Conservation (phyloP, 306 rosid genomes). For the Quercus dentata region DNA sequence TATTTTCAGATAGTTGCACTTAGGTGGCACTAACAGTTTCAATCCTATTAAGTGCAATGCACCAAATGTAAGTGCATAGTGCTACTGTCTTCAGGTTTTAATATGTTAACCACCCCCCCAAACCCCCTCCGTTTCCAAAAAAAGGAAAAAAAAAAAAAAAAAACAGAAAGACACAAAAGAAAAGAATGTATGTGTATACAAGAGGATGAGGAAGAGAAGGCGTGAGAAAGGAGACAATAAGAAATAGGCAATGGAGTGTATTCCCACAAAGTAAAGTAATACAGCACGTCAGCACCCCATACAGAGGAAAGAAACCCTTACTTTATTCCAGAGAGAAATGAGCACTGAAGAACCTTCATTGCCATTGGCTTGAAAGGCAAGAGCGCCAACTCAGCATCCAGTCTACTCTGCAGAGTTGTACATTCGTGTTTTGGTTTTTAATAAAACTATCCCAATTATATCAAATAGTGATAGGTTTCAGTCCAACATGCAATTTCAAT, state of each 20-base stretch:
- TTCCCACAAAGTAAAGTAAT: not conserved
- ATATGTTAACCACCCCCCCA: not conserved
- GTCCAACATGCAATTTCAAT: not conserved
- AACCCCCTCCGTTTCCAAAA: too few species aligned
- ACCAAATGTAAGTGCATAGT: not conserved
- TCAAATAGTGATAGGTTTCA: conserved; percentile 9
- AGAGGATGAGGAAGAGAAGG: not conserved
- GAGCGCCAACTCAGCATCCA: conserved; percentile 63
- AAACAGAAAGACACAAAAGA: too few species aligned
- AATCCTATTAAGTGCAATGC: not conserved
- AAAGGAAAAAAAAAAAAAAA: too few species aligned
- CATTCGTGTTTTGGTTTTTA: conserved; percentile 4
- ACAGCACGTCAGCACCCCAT: not conserved
- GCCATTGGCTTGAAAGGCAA: conserved; percentile 76
- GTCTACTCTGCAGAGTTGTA: conserved; percentile 44
- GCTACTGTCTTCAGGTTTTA: not conserved
- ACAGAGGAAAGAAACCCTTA: conserved; percentile 22
- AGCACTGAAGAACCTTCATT: conserved; percentile 81
- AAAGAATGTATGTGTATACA: not conserved
- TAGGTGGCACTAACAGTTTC: not conserved
- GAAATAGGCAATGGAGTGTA: not conserved
- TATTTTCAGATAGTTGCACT: not conserved
- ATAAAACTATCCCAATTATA: conserved; percentile 3
- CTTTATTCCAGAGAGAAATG: conserved; percentile 78
- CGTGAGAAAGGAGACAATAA: not conserved